Evolutionary conservation across 2,329 filamentous ascomycete genomes (phyloP).

Genomic region (Leptographium procerum): DNA sequence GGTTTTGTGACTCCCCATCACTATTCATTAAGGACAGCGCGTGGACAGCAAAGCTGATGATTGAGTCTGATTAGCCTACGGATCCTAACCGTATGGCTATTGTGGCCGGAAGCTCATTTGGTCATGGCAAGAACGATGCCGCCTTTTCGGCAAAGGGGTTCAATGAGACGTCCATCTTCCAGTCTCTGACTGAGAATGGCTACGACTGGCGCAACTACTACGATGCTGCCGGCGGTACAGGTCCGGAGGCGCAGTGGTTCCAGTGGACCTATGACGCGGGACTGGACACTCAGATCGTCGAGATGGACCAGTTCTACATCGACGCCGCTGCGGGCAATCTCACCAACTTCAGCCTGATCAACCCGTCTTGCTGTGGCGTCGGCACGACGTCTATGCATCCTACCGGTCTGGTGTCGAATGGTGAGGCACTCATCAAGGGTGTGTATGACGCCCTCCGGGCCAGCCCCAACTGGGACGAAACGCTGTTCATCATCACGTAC

Average conservation of each 20-base stretch:
- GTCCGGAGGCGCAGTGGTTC: constrained; percentile 31
- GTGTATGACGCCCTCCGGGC: constrained; percentile 32
- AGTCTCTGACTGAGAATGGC: constrained; percentile 26
- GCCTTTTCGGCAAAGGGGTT: constrained; percentile 17
- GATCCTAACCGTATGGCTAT: constrained; percentile 28
- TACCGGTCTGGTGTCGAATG: constrained; percentile 28
- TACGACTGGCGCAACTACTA: constrained; percentile 35
- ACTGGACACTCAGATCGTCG: constrained; percentile 18
- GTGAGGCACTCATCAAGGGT: constrained; percentile 31
- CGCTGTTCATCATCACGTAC: constrained; percentile 34
- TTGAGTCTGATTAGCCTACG: constrained; percentile 20
- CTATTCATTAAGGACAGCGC: neutral
- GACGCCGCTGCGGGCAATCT: constrained; percentile 32
- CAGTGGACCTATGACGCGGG: constrained; percentile 26
- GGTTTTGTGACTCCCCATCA: neutral
- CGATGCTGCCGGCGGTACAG: constrained; percentile 20
- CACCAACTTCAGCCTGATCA: constrained; percentile 35
- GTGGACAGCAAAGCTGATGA: neutral
- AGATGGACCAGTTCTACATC: constrained; percentile 28
- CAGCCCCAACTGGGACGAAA: constrained; percentile 33
- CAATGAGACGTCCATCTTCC: constrained; percentile 25
- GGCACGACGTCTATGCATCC: constrained; percentile 32
- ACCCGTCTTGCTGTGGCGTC: constrained; percentile 37
- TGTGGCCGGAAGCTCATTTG: constrained; percentile 19
- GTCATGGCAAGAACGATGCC: constrained; percentile 19